A percentile compares a stretch with the other conserved stretches of the same genome.
Conservation (phyloP, 305 asterid genomes). For the Fraxinus platypoda region DNA sequence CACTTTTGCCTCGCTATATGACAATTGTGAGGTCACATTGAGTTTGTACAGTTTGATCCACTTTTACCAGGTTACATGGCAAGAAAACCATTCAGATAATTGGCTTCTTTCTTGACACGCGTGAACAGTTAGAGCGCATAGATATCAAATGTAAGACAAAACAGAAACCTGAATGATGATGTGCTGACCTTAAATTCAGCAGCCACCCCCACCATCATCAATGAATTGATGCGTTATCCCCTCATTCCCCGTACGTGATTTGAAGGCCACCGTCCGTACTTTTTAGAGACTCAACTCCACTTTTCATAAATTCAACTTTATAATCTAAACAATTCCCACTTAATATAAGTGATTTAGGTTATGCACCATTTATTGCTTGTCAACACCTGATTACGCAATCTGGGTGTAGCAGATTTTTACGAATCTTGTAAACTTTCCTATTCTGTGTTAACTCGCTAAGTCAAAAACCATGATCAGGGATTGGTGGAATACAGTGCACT, state of each 20-base stretch:
- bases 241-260: slow-evolving; percentile 31
- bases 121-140: background rate
- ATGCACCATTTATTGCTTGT: slow-evolving; percentile 22
- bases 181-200: background rate
- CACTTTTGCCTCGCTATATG: background rate
- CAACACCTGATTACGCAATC: slow-evolving; percentile 16
- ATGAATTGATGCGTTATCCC: slow-evolving; percentile 2
- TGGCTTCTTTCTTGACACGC: background rate
- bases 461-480: background rate
- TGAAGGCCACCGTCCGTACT: slow-evolving; percentile 46
- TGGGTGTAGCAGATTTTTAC: too few relatives aligned
- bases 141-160: background rate
- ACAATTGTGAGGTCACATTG: background rate
- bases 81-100: background rate
- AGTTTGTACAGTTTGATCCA: background rate
- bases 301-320: slow-evolving; percentile 42
- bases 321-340: slow-evolving; percentile 9
- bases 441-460: background rate
- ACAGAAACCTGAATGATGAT: background rate
- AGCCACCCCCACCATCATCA: background rate
- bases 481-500: slow-evolving; percentile 5
- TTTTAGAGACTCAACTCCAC: slow-evolving; percentile 37
- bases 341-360: background rate
- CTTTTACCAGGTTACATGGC: background rate
- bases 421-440: background rate